These are phyloP conservation scores for Tephrocybe sp. DNA, from an alignment of 768 basidiomycete genomes.

Conservation along the genomic window DNA sequence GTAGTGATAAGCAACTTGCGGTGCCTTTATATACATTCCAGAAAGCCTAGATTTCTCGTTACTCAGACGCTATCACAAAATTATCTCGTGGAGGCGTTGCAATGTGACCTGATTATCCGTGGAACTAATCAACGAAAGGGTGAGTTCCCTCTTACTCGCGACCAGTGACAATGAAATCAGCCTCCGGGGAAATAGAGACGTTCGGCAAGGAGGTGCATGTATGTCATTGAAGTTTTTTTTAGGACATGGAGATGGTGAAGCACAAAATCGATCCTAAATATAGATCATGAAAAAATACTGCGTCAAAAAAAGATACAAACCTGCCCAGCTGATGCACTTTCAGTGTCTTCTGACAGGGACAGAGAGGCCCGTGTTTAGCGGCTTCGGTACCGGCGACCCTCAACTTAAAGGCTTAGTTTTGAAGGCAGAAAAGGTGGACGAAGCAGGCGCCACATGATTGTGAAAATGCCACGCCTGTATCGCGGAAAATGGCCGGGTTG, in stretches of 20 bases:
- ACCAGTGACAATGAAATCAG: background rate
- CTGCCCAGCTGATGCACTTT: slow-evolving; percentile 1
- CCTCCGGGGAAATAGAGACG: slow-evolving; percentile 13
- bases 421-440: background rate
- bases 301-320: background rate
- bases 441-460: slow-evolving; percentile 2
- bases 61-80: background rate
- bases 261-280: background rate
- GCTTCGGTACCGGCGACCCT: background rate
- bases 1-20: background rate
- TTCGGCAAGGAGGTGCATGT: background rate
- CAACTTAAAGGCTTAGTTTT: background rate
- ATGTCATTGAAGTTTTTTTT: slow-evolving; percentile 1
- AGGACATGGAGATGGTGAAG: background rate
- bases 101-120: slow-evolving; percentile 14
- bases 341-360: background rate
- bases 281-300: background rate
- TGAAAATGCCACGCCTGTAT: slow-evolving; percentile 1
- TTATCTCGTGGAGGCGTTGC: background rate
- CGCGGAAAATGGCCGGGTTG: slow-evolving; percentile 19
- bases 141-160: background rate
- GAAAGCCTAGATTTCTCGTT: background rate
- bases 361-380: background rate
- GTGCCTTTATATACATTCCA: slow-evolving; percentile 6
- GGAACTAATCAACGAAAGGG: background rate